phyloP scores from a whole-genome alignment of 352 stramenopile species.

The Phytophthora brassicae region DNA sequence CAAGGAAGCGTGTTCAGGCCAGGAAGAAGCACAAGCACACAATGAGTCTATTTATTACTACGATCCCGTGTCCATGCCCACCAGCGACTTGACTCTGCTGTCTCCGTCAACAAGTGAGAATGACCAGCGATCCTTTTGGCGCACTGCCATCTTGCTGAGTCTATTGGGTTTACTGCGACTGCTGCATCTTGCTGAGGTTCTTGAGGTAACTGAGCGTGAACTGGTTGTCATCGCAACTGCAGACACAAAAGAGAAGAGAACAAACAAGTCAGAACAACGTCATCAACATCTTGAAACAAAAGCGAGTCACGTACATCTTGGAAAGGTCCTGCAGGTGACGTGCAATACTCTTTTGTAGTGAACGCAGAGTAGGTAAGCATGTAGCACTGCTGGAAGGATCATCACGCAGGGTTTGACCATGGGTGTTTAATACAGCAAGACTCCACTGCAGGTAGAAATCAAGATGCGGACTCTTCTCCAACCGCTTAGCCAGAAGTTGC shows the following conservation, averaged over 20 bases:
- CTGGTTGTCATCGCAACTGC: conserved; percentile 88
- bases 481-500: conserved; percentile 91
- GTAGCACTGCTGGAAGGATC: conserved; percentile 57
- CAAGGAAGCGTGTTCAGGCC: no score
- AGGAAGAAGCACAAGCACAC: conserved; percentile 16
- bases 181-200: conserved; percentile 62
- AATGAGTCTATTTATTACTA: conserved; percentile 61
- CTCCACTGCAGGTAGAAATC: conserved; percentile 98
- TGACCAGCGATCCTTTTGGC: conserved; percentile 24
- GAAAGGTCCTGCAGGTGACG: conserved; percentile 83
- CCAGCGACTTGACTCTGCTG: not conserved
- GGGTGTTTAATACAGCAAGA: conserved; percentile 92
- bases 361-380: conserved; percentile 82
- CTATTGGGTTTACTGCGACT: conserved; percentile 38
- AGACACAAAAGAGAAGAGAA: conserved; percentile 14
- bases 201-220: conserved; percentile 87
- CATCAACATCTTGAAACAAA: not conserved
- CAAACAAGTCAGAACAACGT: conserved; percentile 20
- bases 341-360: conserved; percentile 86
- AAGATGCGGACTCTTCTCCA: conserved; percentile 93
- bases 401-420: conserved; percentile 87
- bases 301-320: conserved; percentile 70
- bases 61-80: conserved; percentile 15
- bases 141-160: conserved; percentile 28
- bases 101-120: not conserved